Conservation (phyloP, 2,329 filamentous ascomycete species). For the Thielaviopsis cerberus region DNA sequence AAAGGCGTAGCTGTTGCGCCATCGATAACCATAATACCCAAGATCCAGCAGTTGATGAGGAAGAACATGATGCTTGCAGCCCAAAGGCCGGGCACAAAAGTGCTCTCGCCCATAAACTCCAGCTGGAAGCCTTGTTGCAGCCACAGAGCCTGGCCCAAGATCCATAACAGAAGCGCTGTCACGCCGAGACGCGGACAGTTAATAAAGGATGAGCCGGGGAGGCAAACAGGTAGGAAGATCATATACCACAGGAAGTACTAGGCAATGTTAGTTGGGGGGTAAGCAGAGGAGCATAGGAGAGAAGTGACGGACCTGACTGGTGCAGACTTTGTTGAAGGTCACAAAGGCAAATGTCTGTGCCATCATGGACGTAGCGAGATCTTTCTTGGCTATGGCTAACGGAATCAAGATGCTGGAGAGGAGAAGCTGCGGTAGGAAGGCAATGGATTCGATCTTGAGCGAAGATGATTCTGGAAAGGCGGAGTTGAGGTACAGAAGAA, state of each 20-base stretch:
- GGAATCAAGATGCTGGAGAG: conserved; percentile 64
- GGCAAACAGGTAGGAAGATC: conserved; percentile 77
- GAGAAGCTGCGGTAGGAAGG: conserved; percentile 74
- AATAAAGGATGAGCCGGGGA: conserved; percentile 61
- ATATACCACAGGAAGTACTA: conserved; percentile 99
- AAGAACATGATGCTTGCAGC: conserved; percentile 62
- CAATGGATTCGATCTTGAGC: conserved; percentile 51
- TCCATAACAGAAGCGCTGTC: conserved; percentile 51
- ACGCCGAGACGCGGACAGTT: conserved; percentile 41
- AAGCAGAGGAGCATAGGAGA: not conserved
- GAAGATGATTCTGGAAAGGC: conserved; percentile 29
- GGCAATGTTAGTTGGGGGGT: not conserved
- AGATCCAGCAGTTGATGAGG: conserved; percentile 66
- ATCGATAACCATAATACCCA: conserved; percentile 64
- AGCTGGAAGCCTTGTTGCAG: conserved; percentile 56
- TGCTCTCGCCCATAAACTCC: conserved; percentile 64
- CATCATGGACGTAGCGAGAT: conserved; percentile 69
- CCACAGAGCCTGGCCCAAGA: conserved; percentile 57
- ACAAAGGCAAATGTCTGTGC: conserved; percentile 96
- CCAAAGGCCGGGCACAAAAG: conserved; percentile 75
- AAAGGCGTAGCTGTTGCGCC: conserved; percentile 15
- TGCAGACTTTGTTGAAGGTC: conserved; percentile 97
- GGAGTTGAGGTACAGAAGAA: conserved; percentile 71
- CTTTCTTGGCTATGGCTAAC: conserved; percentile 57
- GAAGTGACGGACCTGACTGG: conserved; percentile 55